These are phyloP conservation scores for Malus hybrid DNA, from an alignment of 331 rosid genomes.

Conservation along the genomic window DNA sequence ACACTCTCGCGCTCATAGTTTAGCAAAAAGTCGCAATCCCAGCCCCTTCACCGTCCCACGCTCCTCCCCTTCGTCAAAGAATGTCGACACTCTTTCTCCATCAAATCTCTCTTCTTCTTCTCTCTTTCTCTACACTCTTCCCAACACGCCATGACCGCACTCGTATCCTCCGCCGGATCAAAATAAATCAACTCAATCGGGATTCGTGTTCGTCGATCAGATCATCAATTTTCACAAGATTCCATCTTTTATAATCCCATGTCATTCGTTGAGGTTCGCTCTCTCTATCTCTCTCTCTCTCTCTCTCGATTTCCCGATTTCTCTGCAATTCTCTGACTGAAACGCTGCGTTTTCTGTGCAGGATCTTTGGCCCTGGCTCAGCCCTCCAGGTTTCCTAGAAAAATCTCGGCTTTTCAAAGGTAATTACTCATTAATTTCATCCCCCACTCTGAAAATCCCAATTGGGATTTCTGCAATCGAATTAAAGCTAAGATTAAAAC, in stretches of 20 bases:
- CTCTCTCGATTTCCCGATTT: not conserved
- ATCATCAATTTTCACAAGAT: not conserved
- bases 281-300: not conserved
- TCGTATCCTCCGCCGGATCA: not conserved
- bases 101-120: not conserved
- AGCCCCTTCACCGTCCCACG: not conserved
- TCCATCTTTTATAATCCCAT: slow-evolving; percentile 24
- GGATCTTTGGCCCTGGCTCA: slow-evolving; percentile 62
- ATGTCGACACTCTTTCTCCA: slow-evolving; percentile 61
- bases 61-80: not conserved
- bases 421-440: slow-evolving; percentile 9
- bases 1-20: slow-evolving; percentile 41
- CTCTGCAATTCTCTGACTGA: not conserved
- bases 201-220: not conserved
- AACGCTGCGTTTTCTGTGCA: not conserved
- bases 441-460: not conserved
- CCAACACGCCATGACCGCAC: not conserved
- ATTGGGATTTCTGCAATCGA: not conserved
- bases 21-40: slow-evolving; percentile 1
- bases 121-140: not conserved
- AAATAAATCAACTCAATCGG: not conserved
- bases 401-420: slow-evolving; percentile 36
- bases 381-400: slow-evolving; percentile 13
- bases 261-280: slow-evolving; percentile 52
- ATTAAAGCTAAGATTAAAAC: not conserved